phyloP scores from a whole-genome alignment of 305 asterid genomes.

The Solanum aculeatissimum region DNA sequence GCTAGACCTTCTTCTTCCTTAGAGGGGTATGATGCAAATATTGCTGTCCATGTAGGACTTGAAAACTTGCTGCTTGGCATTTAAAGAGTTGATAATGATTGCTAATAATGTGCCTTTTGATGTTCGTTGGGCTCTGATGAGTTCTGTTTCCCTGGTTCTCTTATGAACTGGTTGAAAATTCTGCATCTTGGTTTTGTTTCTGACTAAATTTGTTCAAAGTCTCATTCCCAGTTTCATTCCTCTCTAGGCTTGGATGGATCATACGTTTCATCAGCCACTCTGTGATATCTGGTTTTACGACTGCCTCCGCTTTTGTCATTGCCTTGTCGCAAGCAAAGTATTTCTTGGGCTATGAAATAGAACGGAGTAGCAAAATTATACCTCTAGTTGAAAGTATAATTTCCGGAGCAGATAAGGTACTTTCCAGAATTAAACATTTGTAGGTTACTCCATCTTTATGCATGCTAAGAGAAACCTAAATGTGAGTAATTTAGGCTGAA shows the following conservation, averaged over 20 bases:
- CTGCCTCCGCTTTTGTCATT: constrained; percentile 97
- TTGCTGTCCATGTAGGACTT: not conserved
- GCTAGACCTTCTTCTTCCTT: not conserved
- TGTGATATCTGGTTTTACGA: constrained; percentile 99
- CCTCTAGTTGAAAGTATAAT: constrained; percentile 82
- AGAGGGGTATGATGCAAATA: not conserved
- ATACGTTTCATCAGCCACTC: constrained; percentile 98
- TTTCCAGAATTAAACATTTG: not conserved
- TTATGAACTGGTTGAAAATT: not conserved
- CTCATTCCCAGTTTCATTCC: constrained; percentile 5
- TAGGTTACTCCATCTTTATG: constrained; percentile 1
- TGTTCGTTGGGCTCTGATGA: not conserved
- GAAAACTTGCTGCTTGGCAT: not conserved
- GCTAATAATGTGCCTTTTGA: not conserved
- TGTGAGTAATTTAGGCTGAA: not conserved
- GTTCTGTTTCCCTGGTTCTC: not conserved
- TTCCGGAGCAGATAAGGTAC: constrained; percentile 77
- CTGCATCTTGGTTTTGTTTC: not conserved
- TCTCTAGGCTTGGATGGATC: constrained; percentile 95
- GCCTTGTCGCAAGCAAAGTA: constrained; percentile 94
- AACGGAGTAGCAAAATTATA: constrained; percentile 86
- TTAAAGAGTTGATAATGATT: not conserved
- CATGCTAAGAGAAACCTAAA: not conserved
- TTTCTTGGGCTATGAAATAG: constrained; percentile 88
- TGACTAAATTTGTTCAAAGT: not conserved